Conservation (phyloP, 495 filamentous ascomycete species). For the Massariosphaeria phaeospora region DNA sequence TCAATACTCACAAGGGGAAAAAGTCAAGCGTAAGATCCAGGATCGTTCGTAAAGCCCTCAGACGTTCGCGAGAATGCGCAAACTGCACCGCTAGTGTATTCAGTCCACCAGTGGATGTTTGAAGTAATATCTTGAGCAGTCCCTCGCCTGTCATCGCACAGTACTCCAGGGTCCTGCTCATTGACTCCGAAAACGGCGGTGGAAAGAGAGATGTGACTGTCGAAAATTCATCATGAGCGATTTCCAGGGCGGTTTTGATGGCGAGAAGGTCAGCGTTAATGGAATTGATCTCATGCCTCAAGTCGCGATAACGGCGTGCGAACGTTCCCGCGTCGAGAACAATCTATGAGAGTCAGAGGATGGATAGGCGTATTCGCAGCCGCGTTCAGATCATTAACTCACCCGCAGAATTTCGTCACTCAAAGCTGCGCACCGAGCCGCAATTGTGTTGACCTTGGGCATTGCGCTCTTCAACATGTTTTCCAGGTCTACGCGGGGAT, state of each 20-base stretch:
- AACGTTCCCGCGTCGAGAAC: conserved; percentile 9
- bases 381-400: not conserved
- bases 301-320: conserved; percentile 12
- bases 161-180: conserved; percentile 6
- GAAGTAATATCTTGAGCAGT: conserved; percentile 6
- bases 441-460: conserved; percentile 3
- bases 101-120: not conserved
- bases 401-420: conserved; percentile 11
- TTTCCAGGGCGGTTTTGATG: conserved; percentile 17
- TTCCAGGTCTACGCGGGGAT: no score
- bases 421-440: conserved; percentile 8
- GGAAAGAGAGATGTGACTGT: not conserved
- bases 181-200: not conserved
- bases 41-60: not conserved
- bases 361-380: not conserved
- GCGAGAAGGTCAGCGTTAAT: conserved; percentile 20
- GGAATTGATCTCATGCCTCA: conserved; percentile 12
- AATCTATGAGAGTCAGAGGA: not conserved
- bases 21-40: not conserved
- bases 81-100: no score
- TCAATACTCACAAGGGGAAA: not conserved
- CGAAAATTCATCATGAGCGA: conserved; percentile 16
- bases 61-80: no score
- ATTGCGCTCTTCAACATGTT: not conserved
- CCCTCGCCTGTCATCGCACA: not conserved